phyloP scores from a whole-genome alignment of 2,329 filamentous ascomycete genomes.

The Cladosporium sp. region DNA sequence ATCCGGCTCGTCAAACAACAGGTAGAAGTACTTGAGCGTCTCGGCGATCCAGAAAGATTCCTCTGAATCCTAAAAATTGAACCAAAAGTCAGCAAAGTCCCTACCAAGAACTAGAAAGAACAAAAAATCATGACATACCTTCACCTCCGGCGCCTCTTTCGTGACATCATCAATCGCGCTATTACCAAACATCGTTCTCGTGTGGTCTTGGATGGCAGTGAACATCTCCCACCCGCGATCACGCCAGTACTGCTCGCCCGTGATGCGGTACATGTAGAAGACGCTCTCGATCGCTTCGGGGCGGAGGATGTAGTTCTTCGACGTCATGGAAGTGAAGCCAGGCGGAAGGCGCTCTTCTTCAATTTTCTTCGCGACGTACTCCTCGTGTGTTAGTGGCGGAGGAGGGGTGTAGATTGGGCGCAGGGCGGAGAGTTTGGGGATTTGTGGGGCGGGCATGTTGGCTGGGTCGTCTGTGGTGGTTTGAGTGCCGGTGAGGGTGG shows the following conservation, averaged over 20 bases:
- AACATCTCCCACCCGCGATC: conserved; percentile 89
- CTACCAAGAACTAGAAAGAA: neutral
- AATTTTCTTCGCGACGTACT: conserved; percentile 32
- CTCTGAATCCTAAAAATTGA: neutral
- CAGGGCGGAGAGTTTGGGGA: conserved; percentile 11
- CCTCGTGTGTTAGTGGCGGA: conserved; percentile 25
- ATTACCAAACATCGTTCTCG: conserved; percentile 63
- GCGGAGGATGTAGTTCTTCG: conserved; percentile 39
- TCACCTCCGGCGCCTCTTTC: conserved; percentile 36
- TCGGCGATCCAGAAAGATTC: conserved; percentile 56
- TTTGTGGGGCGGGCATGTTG: conserved; percentile 2
- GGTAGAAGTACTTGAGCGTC: conserved; percentile 88
- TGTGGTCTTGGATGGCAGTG: conserved; percentile 62
- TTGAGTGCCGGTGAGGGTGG: conserved; percentile 1
- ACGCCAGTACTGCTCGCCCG: conserved; percentile 68
- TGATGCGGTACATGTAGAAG: conserved; percentile 88
- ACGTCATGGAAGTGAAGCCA: conserved; percentile 37
- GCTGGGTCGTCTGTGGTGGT: conserved; percentile 1
- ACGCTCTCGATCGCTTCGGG: conserved; percentile 85
- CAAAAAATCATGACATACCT: conserved; percentile 27
- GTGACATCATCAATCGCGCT: conserved; percentile 66
- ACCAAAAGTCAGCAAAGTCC: neutral
- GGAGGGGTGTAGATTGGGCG: conserved; percentile 23
- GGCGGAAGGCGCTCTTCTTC: conserved; percentile 37
- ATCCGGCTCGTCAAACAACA: conserved; percentile 70